A percentile compares a stretch with the other conserved stretches of the same genome.
phyloP scores from a whole-genome alignment of 2,329 filamentous ascomycete species.

The Penicillium crustosum region DNA sequence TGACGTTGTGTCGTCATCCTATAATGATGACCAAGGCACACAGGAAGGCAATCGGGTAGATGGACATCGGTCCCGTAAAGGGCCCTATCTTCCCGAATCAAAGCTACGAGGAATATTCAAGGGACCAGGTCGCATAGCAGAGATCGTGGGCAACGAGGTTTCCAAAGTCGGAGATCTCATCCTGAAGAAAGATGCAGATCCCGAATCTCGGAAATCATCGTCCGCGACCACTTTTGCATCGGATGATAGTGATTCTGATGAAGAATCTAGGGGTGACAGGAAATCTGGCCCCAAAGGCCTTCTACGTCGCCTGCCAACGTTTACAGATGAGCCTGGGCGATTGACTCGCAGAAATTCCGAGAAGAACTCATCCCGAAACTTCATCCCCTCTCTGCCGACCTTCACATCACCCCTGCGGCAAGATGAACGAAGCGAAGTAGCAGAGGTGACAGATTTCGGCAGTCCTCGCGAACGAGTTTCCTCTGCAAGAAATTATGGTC shows the following conservation, averaged over 20 bases:
- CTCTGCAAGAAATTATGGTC: slow-evolving; percentile 11
- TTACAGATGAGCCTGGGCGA: slow-evolving; percentile 36
- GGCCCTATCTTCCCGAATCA: slow-evolving; percentile 48
- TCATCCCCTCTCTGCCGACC: slow-evolving; percentile 49
- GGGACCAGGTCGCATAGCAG: slow-evolving; percentile 67
- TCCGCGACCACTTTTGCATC: slow-evolving; percentile 49
- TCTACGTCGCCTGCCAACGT: slow-evolving; percentile 35
- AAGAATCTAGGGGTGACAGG: slow-evolving; percentile 39
- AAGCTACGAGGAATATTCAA: slow-evolving; percentile 75
- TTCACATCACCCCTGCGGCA: slow-evolving; percentile 52
- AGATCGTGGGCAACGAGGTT: slow-evolving; percentile 66
- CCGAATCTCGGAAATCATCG: slow-evolving; percentile 44
- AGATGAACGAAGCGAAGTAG: slow-evolving; percentile 37
- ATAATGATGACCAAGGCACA: slow-evolving; percentile 24
- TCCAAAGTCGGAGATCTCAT: slow-evolving; percentile 62
- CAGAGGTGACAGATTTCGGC: slow-evolving; percentile 17
- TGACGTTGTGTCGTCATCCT: slow-evolving; percentile 26
- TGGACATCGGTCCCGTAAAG: slow-evolving; percentile 31
- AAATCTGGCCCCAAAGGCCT: slow-evolving; percentile 29
- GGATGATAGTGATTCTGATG: slow-evolving; percentile 50
- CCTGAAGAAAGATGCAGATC: slow-evolving; percentile 55
- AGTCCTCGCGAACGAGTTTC: slow-evolving; percentile 15
- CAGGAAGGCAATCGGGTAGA: slow-evolving; percentile 26
- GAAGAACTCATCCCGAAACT: slow-evolving; percentile 39
- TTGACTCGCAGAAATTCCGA: slow-evolving; percentile 37